Conservation (phyloP, 371 early-diverging fungal species). For the Rhizomucor miehei region DNA sequence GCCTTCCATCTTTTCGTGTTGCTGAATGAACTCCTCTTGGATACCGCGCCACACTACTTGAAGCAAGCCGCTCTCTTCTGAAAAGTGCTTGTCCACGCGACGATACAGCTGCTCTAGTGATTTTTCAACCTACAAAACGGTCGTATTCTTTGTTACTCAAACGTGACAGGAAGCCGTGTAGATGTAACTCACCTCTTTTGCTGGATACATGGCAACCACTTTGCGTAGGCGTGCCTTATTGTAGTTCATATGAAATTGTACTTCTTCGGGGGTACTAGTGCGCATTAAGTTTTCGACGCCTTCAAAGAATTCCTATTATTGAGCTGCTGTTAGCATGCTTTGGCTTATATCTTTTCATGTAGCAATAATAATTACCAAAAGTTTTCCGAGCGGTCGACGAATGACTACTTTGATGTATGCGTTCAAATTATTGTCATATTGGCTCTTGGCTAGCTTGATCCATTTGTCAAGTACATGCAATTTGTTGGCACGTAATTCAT, state of each 20-base stretch:
- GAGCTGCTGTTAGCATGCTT: background rate
- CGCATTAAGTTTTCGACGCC: slow-evolving; percentile 83
- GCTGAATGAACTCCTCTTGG: slow-evolving; percentile 82
- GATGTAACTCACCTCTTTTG: slow-evolving; percentile 64
- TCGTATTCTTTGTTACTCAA: background rate
- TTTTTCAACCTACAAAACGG: slow-evolving; percentile 60
- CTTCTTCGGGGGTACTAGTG: slow-evolving; percentile 79
- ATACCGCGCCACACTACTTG: slow-evolving; percentile 93
- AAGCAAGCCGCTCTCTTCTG: slow-evolving; percentile 78
- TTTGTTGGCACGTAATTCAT: slow-evolving; percentile 71
- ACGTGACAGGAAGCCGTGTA: background rate
- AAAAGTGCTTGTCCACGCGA: slow-evolving; percentile 91
- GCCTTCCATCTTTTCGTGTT: slow-evolving; percentile 78
- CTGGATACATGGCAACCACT: slow-evolving; percentile 78
- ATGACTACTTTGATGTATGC: slow-evolving; percentile 86
- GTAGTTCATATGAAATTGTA: slow-evolving; percentile 80
- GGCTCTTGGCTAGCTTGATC: slow-evolving; percentile 80
- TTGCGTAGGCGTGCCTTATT: slow-evolving; percentile 86
- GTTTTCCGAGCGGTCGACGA: slow-evolving; percentile 80
- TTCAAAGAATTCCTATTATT: slow-evolving; percentile 89
- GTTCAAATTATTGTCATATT: slow-evolving; percentile 79
- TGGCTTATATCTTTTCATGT: background rate
- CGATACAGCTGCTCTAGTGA: slow-evolving; percentile 81
- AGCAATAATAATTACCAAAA: slow-evolving; percentile 54
- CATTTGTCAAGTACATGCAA: slow-evolving; percentile 68